These are phyloP conservation scores for Colletotrichum sp. DNA, from an alignment of 2,329 filamentous ascomycete genomes.

Conservation along the genomic window DNA sequence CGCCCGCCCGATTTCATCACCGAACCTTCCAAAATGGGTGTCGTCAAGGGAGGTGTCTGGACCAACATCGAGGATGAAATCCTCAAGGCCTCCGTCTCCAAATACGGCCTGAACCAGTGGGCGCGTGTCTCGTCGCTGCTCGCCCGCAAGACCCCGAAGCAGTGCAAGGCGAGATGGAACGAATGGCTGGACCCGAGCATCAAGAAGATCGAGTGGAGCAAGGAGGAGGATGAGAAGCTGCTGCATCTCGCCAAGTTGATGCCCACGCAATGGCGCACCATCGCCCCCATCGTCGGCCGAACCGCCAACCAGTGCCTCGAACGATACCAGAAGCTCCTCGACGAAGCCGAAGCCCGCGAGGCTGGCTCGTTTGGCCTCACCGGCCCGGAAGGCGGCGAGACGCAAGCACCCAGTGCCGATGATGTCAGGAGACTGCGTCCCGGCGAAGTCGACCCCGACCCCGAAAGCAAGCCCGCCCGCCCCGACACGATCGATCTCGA, in stretches of 20 bases:
- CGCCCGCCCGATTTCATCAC: not conserved
- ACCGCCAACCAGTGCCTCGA: conserved; percentile 97
- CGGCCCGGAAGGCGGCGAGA: conserved; percentile 86
- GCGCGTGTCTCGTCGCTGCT: conserved; percentile 96
- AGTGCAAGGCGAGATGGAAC: conserved; percentile 98
- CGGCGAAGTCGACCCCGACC: conserved; percentile 95
- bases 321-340: conserved; percentile 93
- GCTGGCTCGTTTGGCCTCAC: conserved; percentile 82
- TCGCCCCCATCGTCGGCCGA: conserved; percentile 93
- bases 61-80: conserved; percentile 91
- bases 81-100: conserved; percentile 92
- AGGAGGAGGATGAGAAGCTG: conserved; percentile 97
- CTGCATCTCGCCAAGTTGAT: conserved; percentile 97
- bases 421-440: conserved; percentile 88
- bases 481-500: conserved; percentile 98
- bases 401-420: conserved; percentile 86
- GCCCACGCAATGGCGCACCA: conserved; percentile 99
- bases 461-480: conserved; percentile 92
- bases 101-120: conserved; percentile 97
- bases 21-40: conserved; percentile 59
- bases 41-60: conserved; percentile 78
- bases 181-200: conserved; percentile 99
- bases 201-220: conserved; percentile 98
- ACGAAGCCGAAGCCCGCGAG: conserved; percentile 93
- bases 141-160: conserved; percentile 96